Conservation (phyloP, 2,329 filamentous ascomycete species). For the Trichoderma sp. region DNA sequence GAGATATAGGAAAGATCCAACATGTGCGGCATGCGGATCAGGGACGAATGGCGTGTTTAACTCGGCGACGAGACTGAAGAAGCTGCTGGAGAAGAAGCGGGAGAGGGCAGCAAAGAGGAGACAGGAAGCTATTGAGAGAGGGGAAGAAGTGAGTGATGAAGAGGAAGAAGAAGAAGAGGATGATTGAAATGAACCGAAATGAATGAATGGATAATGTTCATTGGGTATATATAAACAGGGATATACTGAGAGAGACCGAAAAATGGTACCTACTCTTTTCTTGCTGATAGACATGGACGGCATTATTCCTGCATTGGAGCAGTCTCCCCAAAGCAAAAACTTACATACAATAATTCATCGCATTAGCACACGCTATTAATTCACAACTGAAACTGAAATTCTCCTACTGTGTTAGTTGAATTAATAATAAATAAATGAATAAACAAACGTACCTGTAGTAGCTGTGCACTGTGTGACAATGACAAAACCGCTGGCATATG, state of each 20-base stretch:
- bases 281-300: background rate
- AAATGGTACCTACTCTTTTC: background rate
- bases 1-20: constrained; percentile 81
- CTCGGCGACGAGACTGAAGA: constrained; percentile 76
- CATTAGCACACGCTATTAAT: background rate
- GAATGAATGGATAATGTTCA: background rate
- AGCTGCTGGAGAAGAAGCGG: constrained; percentile 72
- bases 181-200: background rate
- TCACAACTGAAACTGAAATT: background rate
- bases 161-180: constrained; percentile 32
- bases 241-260: background rate
- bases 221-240: background rate
- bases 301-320: background rate
- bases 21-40: constrained; percentile 79
- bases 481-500: background rate
- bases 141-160: constrained; percentile 49
- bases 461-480: background rate
- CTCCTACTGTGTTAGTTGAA: background rate
- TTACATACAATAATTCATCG: background rate
- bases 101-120: constrained; percentile 59
- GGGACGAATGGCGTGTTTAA: constrained; percentile 91
- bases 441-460: background rate
- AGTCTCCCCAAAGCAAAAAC: background rate
- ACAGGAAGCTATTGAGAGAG: constrained; percentile 51
- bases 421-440: background rate